Conservation (phyloP, 306 rosid species). For the Dicorynia guianensis region DNA sequence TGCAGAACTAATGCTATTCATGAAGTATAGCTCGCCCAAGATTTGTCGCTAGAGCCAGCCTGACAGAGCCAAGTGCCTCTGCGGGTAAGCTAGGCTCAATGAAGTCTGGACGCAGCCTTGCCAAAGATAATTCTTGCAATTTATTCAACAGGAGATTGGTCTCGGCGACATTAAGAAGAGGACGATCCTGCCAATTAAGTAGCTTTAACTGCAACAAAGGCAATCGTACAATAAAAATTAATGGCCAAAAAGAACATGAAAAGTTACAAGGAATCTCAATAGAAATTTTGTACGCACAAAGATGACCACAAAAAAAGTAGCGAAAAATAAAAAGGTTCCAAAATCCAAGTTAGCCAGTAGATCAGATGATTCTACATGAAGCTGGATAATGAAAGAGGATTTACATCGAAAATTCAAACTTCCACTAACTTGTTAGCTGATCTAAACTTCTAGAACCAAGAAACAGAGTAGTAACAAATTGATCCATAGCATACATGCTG, state of each 20-base stretch:
- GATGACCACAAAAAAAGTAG: too few relatives aligned
- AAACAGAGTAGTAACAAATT: neutral
- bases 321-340: too few relatives aligned
- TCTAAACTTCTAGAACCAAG: neutral
- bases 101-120: constrained; percentile 70
- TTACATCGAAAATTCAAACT: neutral
- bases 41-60: constrained; percentile 62
- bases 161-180: constrained; percentile 74
- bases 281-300: too few relatives aligned
- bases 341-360: too few relatives aligned
- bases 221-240: constrained; percentile 8
- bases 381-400: neutral
- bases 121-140: constrained; percentile 83
- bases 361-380: too few relatives aligned
- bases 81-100: constrained; percentile 64
- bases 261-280: too few relatives aligned
- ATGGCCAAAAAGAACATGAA: too few relatives aligned
- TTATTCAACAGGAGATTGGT: constrained; percentile 81
- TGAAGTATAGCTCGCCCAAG: constrained; percentile 3
- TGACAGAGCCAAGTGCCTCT: constrained; percentile 67
- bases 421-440: neutral
- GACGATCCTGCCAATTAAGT: constrained; percentile 77
- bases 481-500: neutral
- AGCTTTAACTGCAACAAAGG: constrained; percentile 74
- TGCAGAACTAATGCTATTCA: too few relatives aligned